Evolutionary conservation across 805 yeast genomes (phyloP).

Genomic region (Metschnikowia proteae): DNA sequence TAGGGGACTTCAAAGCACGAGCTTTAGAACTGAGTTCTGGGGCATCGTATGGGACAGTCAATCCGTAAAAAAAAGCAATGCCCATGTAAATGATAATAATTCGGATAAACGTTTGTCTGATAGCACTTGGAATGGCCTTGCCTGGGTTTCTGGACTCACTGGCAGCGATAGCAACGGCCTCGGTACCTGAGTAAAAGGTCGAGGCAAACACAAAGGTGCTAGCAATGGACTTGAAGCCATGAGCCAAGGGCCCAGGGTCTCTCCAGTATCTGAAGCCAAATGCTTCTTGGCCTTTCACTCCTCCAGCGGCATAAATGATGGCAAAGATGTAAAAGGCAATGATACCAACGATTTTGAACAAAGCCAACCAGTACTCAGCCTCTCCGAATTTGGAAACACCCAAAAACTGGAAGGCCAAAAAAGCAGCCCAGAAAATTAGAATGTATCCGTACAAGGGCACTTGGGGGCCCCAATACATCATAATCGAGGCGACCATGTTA

Average conservation of each 20-base stretch:
- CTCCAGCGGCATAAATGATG: constrained; percentile 44
- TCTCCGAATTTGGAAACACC: constrained; percentile 57
- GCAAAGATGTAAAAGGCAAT: constrained; percentile 50
- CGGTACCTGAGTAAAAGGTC: constrained; percentile 58
- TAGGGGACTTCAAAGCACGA: constrained; percentile 42
- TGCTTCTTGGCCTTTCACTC: constrained; percentile 34
- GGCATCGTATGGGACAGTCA: constrained; percentile 55
- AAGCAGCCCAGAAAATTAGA: constrained; percentile 49
- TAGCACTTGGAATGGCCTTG: constrained; percentile 54
- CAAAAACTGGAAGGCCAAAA: constrained; percentile 47
- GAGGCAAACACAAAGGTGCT: constrained; percentile 57
- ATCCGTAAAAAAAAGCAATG: constrained; percentile 53
- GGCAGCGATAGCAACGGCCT: constrained; percentile 55
- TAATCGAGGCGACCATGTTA: constrained; percentile 48
- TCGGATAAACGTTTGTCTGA: constrained; percentile 52
- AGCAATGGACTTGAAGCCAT: constrained; percentile 54
- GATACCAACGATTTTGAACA: constrained; percentile 45
- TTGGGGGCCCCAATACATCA: constrained; percentile 48
- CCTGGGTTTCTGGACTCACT: constrained; percentile 60
- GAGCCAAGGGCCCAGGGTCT: constrained; percentile 40
- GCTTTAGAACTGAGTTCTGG: constrained; percentile 38
- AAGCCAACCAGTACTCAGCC: constrained; percentile 51
- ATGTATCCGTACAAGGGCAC: constrained; percentile 56
- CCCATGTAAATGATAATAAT: constrained; percentile 52
- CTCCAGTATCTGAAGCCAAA: constrained; percentile 44